These are phyloP conservation scores for Ettlia oleoabundans DNA, from an alignment of 139 green algal genomes.

Conservation along the genomic window DNA sequence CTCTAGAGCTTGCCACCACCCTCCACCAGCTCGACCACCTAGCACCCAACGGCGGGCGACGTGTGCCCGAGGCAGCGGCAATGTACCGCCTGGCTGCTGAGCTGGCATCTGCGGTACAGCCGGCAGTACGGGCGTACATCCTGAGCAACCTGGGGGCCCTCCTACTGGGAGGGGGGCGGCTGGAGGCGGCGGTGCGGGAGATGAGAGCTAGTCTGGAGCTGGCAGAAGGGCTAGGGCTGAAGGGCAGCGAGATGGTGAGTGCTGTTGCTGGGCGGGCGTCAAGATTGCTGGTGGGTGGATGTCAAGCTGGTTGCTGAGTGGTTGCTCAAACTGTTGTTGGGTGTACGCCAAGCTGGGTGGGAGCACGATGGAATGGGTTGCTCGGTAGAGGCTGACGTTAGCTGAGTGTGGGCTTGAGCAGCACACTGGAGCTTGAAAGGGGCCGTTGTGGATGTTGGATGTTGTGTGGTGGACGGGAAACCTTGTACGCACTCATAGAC, in stretches of 20 bases:
- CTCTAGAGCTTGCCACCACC: conserved; percentile 47
- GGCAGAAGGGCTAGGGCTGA: conserved; percentile 3
- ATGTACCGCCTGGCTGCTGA: conserved; percentile 54
- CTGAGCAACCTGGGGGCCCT: conserved; percentile 61
- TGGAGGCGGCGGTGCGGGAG: conserved; percentile 33
- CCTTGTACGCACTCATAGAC: too few species aligned
- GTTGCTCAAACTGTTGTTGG: too few species aligned
- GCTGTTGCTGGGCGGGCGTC: neutral
- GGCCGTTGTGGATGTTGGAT: neutral
- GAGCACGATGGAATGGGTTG: too few species aligned
- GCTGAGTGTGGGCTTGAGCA: too few species aligned
- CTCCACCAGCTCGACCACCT: conserved; percentile 66
- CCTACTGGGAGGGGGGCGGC: conserved; percentile 49
- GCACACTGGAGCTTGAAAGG: too few species aligned
- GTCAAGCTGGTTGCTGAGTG: too few species aligned
- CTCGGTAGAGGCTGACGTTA: too few species aligned
- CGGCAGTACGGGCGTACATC: neutral
- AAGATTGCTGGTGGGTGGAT: neutral
- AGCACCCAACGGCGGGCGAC: conserved; percentile 58
- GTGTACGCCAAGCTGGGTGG: too few species aligned
- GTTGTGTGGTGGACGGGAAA: too few species aligned
- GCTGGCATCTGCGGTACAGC: conserved; percentile 10
- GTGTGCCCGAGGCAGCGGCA: conserved; percentile 58
- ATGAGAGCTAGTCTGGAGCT: neutral
- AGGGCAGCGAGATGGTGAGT: conserved; percentile 6